Percentiles rank a stretch among this genome's conserved stretches.
These are phyloP conservation scores for Boeremia lycopersici DNA, from an alignment of 2,329 filamentous ascomycete genomes.

Conservation along the genomic window DNA sequence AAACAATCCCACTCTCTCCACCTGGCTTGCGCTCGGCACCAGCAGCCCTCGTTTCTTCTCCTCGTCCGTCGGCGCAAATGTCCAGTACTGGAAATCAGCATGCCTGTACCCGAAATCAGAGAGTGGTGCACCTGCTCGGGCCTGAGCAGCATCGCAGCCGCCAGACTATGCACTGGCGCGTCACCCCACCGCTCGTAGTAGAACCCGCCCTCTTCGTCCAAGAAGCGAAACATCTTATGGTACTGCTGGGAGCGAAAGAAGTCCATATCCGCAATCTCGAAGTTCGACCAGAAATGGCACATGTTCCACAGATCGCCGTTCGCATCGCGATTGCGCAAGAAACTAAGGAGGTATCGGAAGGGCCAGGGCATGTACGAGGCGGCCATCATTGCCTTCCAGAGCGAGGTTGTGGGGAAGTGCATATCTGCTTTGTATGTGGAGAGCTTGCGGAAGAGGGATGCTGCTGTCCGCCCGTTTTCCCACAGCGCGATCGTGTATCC, in stretches of 20 bases:
- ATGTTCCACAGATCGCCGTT: background rate
- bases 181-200: conserved; percentile 72
- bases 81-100: conserved; percentile 20
- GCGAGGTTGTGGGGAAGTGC: conserved; percentile 10
- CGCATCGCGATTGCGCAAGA: conserved; percentile 63
- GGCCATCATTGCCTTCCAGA: conserved; percentile 25
- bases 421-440: conserved; percentile 17
- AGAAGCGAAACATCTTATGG: conserved; percentile 79
- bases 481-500: conserved; percentile 97
- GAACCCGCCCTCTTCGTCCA: conserved; percentile 48
- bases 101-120: conserved; percentile 91
- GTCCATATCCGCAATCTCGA: conserved; percentile 89
- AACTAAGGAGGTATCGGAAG: conserved; percentile 14
- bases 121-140: conserved; percentile 88
- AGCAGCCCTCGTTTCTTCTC: conserved; percentile 5
- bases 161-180: conserved; percentile 92
- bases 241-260: conserved; percentile 89
- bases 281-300: conserved; percentile 76
- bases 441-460: conserved; percentile 53
- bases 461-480: conserved; percentile 85
- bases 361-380: conserved; percentile 24
- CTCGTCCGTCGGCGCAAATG: conserved; percentile 5
- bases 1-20: background rate
- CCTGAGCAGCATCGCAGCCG: conserved; percentile 85
- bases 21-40: background rate